phyloP scores from a whole-genome alignment of 2,329 filamentous ascomycete genomes.

The Monosporascus sp. region DNA sequence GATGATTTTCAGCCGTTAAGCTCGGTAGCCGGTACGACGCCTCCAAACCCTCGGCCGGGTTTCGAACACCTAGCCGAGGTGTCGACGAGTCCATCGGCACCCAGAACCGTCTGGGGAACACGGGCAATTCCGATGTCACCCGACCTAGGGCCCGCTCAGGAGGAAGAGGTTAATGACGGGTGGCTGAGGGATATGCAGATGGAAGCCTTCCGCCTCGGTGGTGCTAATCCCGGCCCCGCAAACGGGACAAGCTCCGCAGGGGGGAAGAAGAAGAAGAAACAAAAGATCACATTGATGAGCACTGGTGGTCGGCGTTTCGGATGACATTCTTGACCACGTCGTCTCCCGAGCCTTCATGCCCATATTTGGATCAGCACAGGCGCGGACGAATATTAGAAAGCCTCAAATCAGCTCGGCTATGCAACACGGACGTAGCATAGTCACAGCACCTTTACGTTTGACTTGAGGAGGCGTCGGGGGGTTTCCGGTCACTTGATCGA shows the following conservation, averaged over 20 bases:
- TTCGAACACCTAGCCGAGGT: slow-evolving; percentile 69
- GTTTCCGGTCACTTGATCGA: too few species aligned
- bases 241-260: slow-evolving; percentile 24
- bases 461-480: too few species aligned
- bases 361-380: too few species aligned
- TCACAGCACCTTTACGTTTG: too few species aligned
- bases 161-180: slow-evolving; percentile 60
- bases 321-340: slow-evolving; percentile 8
- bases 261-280: slow-evolving; percentile 65
- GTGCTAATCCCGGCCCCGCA: slow-evolving; percentile 12
- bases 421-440: too few species aligned
- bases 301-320: slow-evolving; percentile 46
- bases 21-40: slow-evolving; percentile 43
- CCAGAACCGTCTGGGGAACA: slow-evolving; percentile 92
- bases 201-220: slow-evolving; percentile 44
- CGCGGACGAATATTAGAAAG: too few species aligned
- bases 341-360: too few species aligned
- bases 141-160: slow-evolving; percentile 38
- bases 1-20: slow-evolving; percentile 63
- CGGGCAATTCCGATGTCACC: slow-evolving; percentile 58
- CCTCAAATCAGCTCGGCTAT: too few species aligned
- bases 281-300: slow-evolving; percentile 69
- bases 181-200: slow-evolving; percentile 72
- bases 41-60: slow-evolving; percentile 52
- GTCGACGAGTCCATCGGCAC: slow-evolving; percentile 72